Evolutionary conservation across 768 basidiomycete genomes (phyloP), one percentile per base, ranked within the genome.

Genomic region (Kwoniella heveanensis): DNA sequence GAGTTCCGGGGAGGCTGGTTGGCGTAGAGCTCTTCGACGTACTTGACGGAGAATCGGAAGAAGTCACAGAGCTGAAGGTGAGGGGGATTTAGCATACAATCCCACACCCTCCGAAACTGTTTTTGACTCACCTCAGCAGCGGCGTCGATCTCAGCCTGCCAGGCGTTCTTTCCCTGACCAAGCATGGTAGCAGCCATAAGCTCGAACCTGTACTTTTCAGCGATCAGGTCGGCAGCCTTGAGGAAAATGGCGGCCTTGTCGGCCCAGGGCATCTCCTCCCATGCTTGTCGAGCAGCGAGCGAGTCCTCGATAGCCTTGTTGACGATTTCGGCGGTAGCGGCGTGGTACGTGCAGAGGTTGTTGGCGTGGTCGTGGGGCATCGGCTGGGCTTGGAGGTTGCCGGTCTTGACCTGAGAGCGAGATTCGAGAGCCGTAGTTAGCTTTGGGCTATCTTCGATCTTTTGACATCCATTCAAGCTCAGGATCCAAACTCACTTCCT

Each of bases 111-210:
- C 15, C 29, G 32, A 32, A n/a, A n/a, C n/a, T n/a, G n/a, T n/a
- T n/a, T n/a, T n/a, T n/a, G n/a, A 57, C 85, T 47, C 61, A 91
- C 92, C 88, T 99, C 96, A 3, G 96, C 95, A 19, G 93, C 96
- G 58, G 96, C 92, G 79, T 99, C 96, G 67, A 99, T 98, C 84
- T 99, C 96, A 17, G 96, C 96, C 82, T 99, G 96, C 96, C 96
- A 99, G 17, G 85, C 88, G 78, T 97, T 99, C 87, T 99, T 99
- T 46, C 96, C 96, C 82, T 99, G 96, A 17, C 96, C 96, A 51
- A 99, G 84, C 82, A 99, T 96, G 48, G 95, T 98, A 44, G 95
- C 93, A 46, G 96, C 96, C 82, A 97, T 84, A 51, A 99, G 83
- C 82, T 89, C 88, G 83, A 94, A 95, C 68, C 96, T 85, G 80